Base-by-base conservation (phyloP, 805 yeast genomes). In the Saccharomyces cerevisiae region DNA sequence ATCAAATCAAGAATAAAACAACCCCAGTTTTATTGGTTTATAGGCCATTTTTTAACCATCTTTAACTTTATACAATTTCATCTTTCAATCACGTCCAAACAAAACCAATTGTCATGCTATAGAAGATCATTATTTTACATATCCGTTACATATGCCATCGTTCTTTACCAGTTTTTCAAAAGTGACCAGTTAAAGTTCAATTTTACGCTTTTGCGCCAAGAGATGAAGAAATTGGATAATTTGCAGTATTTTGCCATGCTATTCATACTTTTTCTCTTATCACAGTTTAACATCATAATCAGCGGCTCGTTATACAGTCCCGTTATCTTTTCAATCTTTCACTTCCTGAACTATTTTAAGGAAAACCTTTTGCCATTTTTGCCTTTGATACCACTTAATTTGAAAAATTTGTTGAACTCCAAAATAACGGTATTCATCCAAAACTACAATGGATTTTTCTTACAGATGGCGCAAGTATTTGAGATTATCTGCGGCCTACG, bases 1-100 rank as follows among this genome's bases (percentile, higher is more conserved):
- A 43, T 66, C 17, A 56, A 54, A 50, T 59, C 66, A 22, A 57
- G 67, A 43, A 55, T 65, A 27, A 64, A 70, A 58, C 78, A 83
- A 10, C 81, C 82, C 8, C 89, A 84, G 65, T 83, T 85, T 64
- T 81, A 81, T 61, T 85, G 91, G 91, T 85, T 79, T 59, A 52
- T 82, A 28, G 85, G 87, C 17, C 88, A 85, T 67, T 73, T 79
- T 13, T 64, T 75, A 31, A 79, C 83, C 1, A 2, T 59, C 67
- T 52, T 78, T 71, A 66, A 77, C 78, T 61, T 54, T 69, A 2
- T 58, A 69, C 21, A 74, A 72, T 61, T 67, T 73, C 47, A 51
- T 78, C 41, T 72, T 36, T 75, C 83, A 6, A 73, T 80, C 52
- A 75, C 79, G 53, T 66, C 71, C 8, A 61, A 66, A 57, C 57